These are phyloP conservation scores for Rhynchosporium secalis DNA, from an alignment of 2,329 filamentous ascomycete species.

Conservation along the genomic window DNA sequence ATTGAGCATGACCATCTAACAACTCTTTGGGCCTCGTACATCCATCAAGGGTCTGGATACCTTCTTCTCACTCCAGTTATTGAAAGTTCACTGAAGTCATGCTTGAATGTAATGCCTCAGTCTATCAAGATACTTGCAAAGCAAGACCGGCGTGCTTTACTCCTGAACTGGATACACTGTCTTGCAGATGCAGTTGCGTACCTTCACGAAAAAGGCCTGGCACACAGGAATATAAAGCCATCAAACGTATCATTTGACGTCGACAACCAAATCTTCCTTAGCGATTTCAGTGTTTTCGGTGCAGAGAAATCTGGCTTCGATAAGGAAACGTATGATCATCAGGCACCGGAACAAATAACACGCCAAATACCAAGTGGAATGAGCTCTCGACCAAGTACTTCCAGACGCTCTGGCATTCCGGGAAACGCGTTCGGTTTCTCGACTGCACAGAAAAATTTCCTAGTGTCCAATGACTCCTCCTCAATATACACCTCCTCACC, in stretches of 20 bases:
- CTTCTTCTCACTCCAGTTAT: slow-evolving; percentile 65
- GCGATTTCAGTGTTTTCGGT: slow-evolving; percentile 57
- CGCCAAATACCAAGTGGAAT: slow-evolving; percentile 37
- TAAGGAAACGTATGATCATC: slow-evolving; percentile 71
- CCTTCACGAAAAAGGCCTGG: slow-evolving; percentile 63
- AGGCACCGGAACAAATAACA: slow-evolving; percentile 60
- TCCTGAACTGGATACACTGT: slow-evolving; percentile 76
- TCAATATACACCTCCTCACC: slow-evolving; percentile 33
- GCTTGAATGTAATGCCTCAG: slow-evolving; percentile 63
- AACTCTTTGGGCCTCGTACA: slow-evolving; percentile 72
- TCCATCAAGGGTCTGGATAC: slow-evolving; percentile 62
- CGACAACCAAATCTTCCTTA: slow-evolving; percentile 66
- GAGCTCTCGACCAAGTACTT: slow-evolving; percentile 40
- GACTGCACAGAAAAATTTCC: slow-evolving; percentile 9
- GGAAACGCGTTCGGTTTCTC: slow-evolving; percentile 17
- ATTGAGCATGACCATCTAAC: slow-evolving; percentile 68
- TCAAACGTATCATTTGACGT: slow-evolving; percentile 68
- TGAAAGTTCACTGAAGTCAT: slow-evolving; percentile 66
- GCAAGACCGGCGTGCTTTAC: slow-evolving; percentile 55
- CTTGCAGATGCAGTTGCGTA: slow-evolving; percentile 66
- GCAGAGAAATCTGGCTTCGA: slow-evolving; percentile 56
- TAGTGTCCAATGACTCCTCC: slow-evolving; percentile 29
- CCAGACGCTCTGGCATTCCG: slow-evolving; percentile 35
- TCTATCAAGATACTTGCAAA: slow-evolving; percentile 64
- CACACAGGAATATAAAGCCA: slow-evolving; percentile 69